Base-by-base conservation (phyloP, 129 eudicot genomes). In the Flaveria brownii region DNA sequence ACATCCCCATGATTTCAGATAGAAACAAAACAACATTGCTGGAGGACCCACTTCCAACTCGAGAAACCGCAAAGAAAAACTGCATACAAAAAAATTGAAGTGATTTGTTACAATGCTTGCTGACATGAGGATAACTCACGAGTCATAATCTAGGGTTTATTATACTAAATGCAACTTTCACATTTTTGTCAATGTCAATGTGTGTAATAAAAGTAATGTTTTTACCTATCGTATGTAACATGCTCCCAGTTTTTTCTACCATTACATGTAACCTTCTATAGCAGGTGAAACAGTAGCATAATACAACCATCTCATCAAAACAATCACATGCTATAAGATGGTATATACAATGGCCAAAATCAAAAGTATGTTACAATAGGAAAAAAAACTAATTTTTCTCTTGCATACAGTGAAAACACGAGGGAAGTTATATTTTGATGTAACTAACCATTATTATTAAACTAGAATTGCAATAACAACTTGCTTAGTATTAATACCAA, bases 1-100 rank as follows among this genome's bases (percentile, higher is more conserved):
- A 94, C 99, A 94, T 94, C 72, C 99, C 99, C 99, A 94, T 94
- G 73, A 94, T 94, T 86, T 94, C 99, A 61, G 99, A 94, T 10
- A 94, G 92, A 55, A 94, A 91, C 71, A 94, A 94, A 65, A 94
- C 99, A 71, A 94, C 96, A 33, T 91, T 94, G 84, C 99, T 94
- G 11, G 99, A 94, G 39, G 99, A 94, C 86, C 99, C 99, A 74
- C 99, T 94, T 43, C 99, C 97, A 83, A 91, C 99, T 82, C 96
- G 87, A 69, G 99, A 94, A 74, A 94, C 92, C 15, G 99, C 99
- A 87, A 94, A 94, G 86, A 94, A 94, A 82, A 94, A 94, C 99
- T 94, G 92, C 81, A 83, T 78, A 63, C 52, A 68, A 9, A 73
- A 51, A 41, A 52, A 4, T 72, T 2, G 0, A 64, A 73, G 59